Conservation (phyloP, 805 yeast species). For the Kuraishia ogatae region DNA sequence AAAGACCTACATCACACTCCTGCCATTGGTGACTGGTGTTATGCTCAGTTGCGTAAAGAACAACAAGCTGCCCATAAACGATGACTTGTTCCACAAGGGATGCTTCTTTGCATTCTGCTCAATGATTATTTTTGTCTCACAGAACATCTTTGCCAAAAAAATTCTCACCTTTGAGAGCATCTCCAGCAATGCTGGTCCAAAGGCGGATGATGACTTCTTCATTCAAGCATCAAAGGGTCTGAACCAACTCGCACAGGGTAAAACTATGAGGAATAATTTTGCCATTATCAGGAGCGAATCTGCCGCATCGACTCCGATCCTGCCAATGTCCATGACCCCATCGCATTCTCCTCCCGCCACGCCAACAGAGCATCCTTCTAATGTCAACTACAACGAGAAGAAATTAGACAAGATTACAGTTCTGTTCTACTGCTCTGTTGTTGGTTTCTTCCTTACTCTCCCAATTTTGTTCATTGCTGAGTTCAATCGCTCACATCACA, state of each 20-base stretch:
- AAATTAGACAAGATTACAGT: constrained; percentile 67
- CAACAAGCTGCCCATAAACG: constrained; percentile 11
- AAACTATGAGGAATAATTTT: constrained; percentile 13
- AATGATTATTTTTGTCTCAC: constrained; percentile 66
- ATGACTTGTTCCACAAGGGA: constrained; percentile 27
- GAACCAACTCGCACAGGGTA: constrained; percentile 10
- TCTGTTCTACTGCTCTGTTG: constrained; percentile 58
- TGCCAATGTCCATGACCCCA: constrained; percentile 23
- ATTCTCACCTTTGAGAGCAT: constrained; percentile 44
- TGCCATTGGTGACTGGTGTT: constrained; percentile 79
- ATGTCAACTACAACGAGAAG: constrained; percentile 10
- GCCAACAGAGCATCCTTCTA: constrained; percentile 5
- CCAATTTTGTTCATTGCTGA: constrained; percentile 62
- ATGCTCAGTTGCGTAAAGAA: constrained; percentile 64
- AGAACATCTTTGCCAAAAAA: constrained; percentile 73
- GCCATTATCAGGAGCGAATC: constrained; percentile 21
- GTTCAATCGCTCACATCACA: constrained; percentile 14
- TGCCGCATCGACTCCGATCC: constrained; percentile 24
- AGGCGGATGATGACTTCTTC: constrained; percentile 4
- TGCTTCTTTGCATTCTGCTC: constrained; percentile 42
- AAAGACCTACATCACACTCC: constrained; percentile 68
- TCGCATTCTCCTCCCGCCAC: constrained; percentile 16
- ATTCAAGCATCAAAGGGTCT: background rate
- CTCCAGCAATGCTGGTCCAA: constrained; percentile 1
- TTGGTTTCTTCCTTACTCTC: constrained; percentile 59